Conservation (phyloP, 352 stramenopile genomes). For the Globisporangium sylvaticum region DNA sequence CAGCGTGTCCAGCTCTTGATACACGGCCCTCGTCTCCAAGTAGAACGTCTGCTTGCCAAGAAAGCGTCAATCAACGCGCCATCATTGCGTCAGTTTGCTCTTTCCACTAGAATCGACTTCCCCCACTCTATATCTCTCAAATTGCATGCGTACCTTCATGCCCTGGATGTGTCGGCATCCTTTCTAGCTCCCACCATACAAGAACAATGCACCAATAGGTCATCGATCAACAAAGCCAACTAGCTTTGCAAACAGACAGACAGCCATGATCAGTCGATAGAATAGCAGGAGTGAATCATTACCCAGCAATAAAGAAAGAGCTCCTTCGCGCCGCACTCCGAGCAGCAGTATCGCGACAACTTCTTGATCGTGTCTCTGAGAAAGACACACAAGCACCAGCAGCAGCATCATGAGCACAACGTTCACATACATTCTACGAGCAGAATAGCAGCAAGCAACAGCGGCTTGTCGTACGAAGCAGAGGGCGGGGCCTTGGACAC, state of each 20-base stretch:
- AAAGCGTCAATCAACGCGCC: no score
- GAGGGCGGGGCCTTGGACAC: background rate
- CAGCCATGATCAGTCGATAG: background rate
- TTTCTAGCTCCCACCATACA: conserved; percentile 36
- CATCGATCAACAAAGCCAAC: background rate
- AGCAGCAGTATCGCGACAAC: conserved; percentile 55
- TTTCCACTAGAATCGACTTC: no score
- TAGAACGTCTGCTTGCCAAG: conserved; percentile 44
- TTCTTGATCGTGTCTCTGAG: conserved; percentile 41
- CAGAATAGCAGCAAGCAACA: background rate
- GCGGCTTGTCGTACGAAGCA: conserved; percentile 6
- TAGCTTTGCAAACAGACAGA: background rate
- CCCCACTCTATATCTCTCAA: no score
- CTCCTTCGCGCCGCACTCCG: conserved; percentile 52
- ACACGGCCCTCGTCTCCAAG: conserved; percentile 39
- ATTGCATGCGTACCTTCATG: conserved; percentile 44
- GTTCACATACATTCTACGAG: background rate
- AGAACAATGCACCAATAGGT: background rate
- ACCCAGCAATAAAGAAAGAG: conserved; percentile 72
- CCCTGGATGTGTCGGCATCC: conserved; percentile 65
- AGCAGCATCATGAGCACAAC: background rate
- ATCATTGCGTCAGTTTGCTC: no score
- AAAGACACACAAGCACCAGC: background rate
- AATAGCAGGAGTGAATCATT: background rate
- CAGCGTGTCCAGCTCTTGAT: conserved; percentile 55